phyloP scores from a whole-genome alignment of 2,329 filamentous ascomycete genomes.

The Talaromyces sp. region DNA sequence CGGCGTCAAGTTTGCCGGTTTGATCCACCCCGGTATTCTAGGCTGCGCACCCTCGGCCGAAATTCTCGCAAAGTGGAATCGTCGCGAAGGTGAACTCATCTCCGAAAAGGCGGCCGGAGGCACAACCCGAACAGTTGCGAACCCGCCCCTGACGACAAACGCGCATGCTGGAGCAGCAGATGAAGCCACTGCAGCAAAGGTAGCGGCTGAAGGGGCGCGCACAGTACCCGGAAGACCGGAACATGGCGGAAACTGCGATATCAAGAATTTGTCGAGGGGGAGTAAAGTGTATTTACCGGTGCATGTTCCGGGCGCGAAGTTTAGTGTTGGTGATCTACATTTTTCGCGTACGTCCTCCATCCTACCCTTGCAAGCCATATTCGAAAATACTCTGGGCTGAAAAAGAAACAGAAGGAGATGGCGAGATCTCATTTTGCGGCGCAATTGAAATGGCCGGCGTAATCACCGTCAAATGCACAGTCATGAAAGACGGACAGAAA shows the following conservation, averaged over 20 bases:
- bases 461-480: constrained; percentile 84
- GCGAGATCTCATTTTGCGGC: constrained; percentile 83
- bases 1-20: constrained; percentile 78
- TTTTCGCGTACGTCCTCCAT: constrained; percentile 51
- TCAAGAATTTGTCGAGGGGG: constrained; percentile 78
- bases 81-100: constrained; percentile 76
- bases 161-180: constrained; percentile 67
- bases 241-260: constrained; percentile 87
- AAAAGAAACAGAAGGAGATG: constrained; percentile 63
- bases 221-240: constrained; percentile 75
- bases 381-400: not conserved
- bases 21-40: constrained; percentile 89
- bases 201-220: constrained; percentile 73
- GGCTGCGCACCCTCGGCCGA: constrained; percentile 80
- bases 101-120: constrained; percentile 50
- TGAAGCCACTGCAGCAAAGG: constrained; percentile 57
- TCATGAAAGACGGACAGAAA: constrained; percentile 75
- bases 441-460: constrained; percentile 93
- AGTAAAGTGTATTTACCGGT: constrained; percentile 83
- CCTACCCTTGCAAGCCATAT: too few species aligned
- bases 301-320: constrained; percentile 81
- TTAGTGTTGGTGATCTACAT: constrained; percentile 83
- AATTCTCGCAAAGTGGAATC: constrained; percentile 77
- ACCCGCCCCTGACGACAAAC: constrained; percentile 68
- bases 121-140: constrained; percentile 67